Percentiles rank a stretch among this genome's conserved stretches.
Evolutionary conservation across 2,329 filamentous ascomycete species (phyloP).

Genomic region (Graphiopsis chlorocephala): DNA sequence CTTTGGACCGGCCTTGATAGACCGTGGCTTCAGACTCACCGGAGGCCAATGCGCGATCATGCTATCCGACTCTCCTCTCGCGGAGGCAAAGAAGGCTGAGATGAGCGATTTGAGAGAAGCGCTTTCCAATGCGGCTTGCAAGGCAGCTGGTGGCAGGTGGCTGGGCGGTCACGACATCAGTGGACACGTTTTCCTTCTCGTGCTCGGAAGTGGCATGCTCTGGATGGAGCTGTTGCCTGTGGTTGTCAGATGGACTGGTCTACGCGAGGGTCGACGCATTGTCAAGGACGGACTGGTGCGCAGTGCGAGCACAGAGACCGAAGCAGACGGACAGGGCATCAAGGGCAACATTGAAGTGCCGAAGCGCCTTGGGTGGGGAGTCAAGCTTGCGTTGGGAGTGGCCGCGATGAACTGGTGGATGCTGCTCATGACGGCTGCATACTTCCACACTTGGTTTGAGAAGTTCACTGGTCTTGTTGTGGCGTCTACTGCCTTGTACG

Average conservation of each 20-base stretch:
- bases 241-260: constrained; percentile 48
- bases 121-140: constrained; percentile 76
- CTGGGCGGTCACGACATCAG: constrained; percentile 93
- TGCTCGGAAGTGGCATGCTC: constrained; percentile 77
- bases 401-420: constrained; percentile 83
- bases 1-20: constrained; percentile 86
- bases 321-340: constrained; percentile 32
- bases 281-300: constrained; percentile 61
- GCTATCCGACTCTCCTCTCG: constrained; percentile 25
- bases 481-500: constrained; percentile 44
- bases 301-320: constrained; percentile 42
- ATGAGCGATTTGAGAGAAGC: constrained; percentile 48
- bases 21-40: constrained; percentile 83
- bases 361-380: constrained; percentile 41
- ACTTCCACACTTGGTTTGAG: constrained; percentile 98
- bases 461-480: constrained; percentile 62
- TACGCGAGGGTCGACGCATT: constrained; percentile 63
- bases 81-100: constrained; percentile 39
- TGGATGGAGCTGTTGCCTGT: constrained; percentile 72
- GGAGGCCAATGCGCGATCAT: constrained; percentile 76
- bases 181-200: constrained; percentile 90
- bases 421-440: constrained; percentile 96
- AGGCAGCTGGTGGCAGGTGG: constrained; percentile 78
- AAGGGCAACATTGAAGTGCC: constrained; percentile 44
- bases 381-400: constrained; percentile 57